phyloP scores from a whole-genome alignment of 2,329 filamentous ascomycete genomes.

The Penicillium vulpinum region DNA sequence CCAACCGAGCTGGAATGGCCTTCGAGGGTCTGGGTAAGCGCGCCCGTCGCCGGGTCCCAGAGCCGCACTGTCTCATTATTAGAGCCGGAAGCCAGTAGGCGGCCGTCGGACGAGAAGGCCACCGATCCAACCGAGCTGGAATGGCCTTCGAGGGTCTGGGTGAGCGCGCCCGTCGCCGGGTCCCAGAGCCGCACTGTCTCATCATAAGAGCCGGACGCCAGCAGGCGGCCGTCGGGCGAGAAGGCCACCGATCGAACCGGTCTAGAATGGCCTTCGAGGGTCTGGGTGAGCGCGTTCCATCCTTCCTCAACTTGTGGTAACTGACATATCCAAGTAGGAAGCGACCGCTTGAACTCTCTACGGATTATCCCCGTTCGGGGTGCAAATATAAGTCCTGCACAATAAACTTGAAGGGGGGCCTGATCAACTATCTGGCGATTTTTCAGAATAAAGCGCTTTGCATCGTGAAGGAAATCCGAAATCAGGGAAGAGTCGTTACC shows the following conservation, averaged over 20 bases:
- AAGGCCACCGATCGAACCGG: not conserved
- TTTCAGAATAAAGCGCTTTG: slow-evolving; percentile 30
- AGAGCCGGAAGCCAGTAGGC: too few species aligned
- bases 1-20: too few species aligned
- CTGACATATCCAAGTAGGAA: slow-evolving; percentile 16
- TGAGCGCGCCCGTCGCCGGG: too few species aligned
- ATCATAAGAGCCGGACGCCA: too few species aligned
- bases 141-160: too few species aligned
- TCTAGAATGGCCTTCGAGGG: not conserved
- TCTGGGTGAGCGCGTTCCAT: too few species aligned
- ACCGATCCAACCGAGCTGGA: too few species aligned
- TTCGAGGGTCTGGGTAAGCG: too few species aligned
- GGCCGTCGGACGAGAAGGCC: too few species aligned
- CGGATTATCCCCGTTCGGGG: slow-evolving; percentile 27
- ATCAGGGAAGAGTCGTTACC: not conserved
- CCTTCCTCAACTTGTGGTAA: slow-evolving; percentile 9
- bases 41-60: too few species aligned
- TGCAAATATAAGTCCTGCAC: slow-evolving; percentile 31
- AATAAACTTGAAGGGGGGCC: slow-evolving; percentile 37
- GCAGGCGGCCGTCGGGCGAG: not conserved
- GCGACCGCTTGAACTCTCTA: slow-evolving; percentile 18
- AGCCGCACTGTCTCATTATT: too few species aligned
- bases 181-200: too few species aligned
- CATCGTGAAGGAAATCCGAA: slow-evolving; percentile 30
- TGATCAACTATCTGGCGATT: slow-evolving; percentile 26